Conservation (phyloP, 2,329 filamentous ascomycete genomes). For the Cordyceps cicadae region DNA sequence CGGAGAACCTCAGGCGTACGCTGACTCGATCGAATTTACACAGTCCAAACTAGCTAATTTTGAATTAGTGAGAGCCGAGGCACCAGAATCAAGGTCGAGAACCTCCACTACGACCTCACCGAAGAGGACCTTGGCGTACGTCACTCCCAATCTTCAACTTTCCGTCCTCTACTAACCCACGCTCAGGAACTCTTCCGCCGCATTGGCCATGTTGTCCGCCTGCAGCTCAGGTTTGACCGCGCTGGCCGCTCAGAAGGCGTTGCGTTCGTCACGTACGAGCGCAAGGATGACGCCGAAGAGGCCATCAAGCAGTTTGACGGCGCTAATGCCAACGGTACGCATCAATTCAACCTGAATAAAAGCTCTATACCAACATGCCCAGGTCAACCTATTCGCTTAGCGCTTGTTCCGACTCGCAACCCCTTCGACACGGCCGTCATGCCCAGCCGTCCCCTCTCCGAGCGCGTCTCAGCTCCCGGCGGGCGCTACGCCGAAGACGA, state of each 20-base stretch:
- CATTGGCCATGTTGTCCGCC: slow-evolving; percentile 62
- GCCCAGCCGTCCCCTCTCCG: slow-evolving; percentile 49
- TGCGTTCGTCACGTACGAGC: slow-evolving; percentile 75
- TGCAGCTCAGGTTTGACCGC: slow-evolving; percentile 75
- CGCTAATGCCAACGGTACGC: slow-evolving; percentile 72
- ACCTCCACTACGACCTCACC: slow-evolving; percentile 86
- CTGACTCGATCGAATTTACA: background rate
- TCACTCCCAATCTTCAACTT: background rate
- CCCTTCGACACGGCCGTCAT: slow-evolving; percentile 48
- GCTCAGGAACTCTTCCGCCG: slow-evolving; percentile 67
- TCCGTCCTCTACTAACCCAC: background rate
- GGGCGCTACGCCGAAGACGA: slow-evolving; percentile 48
- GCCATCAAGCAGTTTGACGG: slow-evolving; percentile 79
- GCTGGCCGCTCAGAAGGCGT: slow-evolving; percentile 80
- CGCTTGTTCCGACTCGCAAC: slow-evolving; percentile 53
- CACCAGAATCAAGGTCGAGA: slow-evolving; percentile 74
- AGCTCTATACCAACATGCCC: background rate
- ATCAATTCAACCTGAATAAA: background rate
- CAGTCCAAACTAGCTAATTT: slow-evolving; percentile 14
- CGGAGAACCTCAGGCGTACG: slow-evolving; percentile 34
- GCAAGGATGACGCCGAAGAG: slow-evolving; percentile 58
- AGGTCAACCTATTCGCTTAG: slow-evolving; percentile 74
- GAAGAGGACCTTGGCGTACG: slow-evolving; percentile 72
- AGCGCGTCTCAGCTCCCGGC: slow-evolving; percentile 49
- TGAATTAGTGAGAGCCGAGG: slow-evolving; percentile 42